Percentiles rank a stretch among this genome's conserved stretches.
Conservation (phyloP, 164 flowering plant species). For the Umbilicus rupestris region DNA sequence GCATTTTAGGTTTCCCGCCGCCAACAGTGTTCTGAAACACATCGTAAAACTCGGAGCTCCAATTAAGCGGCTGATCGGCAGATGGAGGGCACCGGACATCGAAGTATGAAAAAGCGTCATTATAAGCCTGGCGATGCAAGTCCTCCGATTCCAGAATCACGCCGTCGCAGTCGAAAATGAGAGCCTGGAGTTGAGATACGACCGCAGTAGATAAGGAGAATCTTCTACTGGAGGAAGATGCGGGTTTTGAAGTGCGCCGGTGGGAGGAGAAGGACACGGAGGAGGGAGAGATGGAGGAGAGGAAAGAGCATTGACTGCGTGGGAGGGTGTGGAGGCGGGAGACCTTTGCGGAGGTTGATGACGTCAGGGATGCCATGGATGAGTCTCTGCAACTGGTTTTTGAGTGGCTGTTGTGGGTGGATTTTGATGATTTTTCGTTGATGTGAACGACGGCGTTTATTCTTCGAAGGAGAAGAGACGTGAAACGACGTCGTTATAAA, state of each 20-base stretch:
- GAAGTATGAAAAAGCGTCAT: conserved; percentile 79
- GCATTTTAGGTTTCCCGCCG: conserved; percentile 97
- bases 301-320: background rate
- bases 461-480: too few relatives aligned
- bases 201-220: background rate
- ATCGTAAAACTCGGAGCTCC: conserved; percentile 80
- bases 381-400: background rate
- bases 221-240: background rate
- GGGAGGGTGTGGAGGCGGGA: background rate
- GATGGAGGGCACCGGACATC: conserved; percentile 57
- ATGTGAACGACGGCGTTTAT: too few relatives aligned
- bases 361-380: background rate
- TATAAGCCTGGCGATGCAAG: conserved; percentile 87
- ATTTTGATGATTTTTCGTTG: background rate
- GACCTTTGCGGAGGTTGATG: background rate
- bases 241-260: background rate
- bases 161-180: conserved; percentile 94
- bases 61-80: conserved; percentile 40
- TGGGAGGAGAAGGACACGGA: too few relatives aligned
- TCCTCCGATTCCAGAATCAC: conserved; percentile 92
- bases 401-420: background rate
- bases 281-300: too few relatives aligned
- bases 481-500: too few relatives aligned
- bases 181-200: conserved; percentile 35
- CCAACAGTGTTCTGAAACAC: conserved; percentile 80